Evolutionary conservation across 192 early-diverging fungal genomes (phyloP), one percentile per base, ranked within the genome.

Genomic region (Podila minutissima): DNA sequence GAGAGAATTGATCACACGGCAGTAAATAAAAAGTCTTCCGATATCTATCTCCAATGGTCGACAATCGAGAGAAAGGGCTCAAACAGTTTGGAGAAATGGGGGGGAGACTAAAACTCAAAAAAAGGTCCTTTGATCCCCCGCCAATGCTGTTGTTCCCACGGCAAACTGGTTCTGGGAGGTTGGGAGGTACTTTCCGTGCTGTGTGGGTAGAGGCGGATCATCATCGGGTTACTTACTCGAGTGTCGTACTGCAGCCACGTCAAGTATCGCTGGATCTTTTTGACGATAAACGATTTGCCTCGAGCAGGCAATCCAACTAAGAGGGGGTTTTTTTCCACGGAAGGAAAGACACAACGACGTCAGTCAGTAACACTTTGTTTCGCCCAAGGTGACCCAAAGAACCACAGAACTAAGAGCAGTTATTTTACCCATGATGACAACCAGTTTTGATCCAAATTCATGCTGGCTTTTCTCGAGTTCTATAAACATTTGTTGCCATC

Each of bases 211-310:
- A 17, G 15, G 41, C 12, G 12, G 41, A 46, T 46, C 41, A 46
- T 46, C 41, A 46, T 46, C 41, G 13, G 11, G 26, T 20, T 37
- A 59, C 35, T 85, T 83, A 94, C 92, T 75, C 89, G 92, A 15
- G 93, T 93, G 70, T 92, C 89, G 67, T 93, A 96, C 24, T 91
- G 91, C 28, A 94, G 84, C 91, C 92, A 93, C 11, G 88, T 92
- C 83, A 94, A 83, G 87, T 96, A 99, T 57, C 96, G 91, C 74
- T 91, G 90, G 29, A 99, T 88, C 75, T 99, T 99, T 71, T 98
- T 98, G 83, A 95, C 95, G 69, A 99, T 93, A 72, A 98, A 96
- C 86, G 89, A 90, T 84, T 99, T 99, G 28, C 98, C 98, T 59
- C 97, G 86, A 8, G 97, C 98, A 33, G 98, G 98, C 59, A 98